Base-by-base conservation (phyloP, 805 yeast genomes). In the Wickerhamiella spandovensis region DNA sequence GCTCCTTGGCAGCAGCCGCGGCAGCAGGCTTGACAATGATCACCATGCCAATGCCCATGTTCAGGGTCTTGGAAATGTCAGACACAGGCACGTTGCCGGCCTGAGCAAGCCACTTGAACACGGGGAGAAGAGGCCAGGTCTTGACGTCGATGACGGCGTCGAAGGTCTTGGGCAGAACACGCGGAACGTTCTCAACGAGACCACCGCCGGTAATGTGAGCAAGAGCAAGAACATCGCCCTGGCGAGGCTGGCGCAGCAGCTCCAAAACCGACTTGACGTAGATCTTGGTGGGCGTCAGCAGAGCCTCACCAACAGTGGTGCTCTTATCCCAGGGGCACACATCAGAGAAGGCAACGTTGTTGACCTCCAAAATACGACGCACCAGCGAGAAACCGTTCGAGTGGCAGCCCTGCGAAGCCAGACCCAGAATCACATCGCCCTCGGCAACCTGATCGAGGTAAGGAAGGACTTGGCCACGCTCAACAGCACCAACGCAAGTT, bases 201-300 rank as follows among this genome's bases (percentile, higher is more conserved):
- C 99, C 99, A 66, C 99, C 99, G 54, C 99, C 99, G 22, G 99
- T 92, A 62, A 92, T 92, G 63, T 92, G 95, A 2, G 98, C 95
- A 63, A 92, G 75, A 52, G 97, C 99, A 50, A 88, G 72, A 46
- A 90, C 64, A 51, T 84, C 69, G 32, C 74, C 81, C 60, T 82
- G 72, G 59, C 74, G 76, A n/a, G 48, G 51, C 44, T 51, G 52
- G 25, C 51, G 48, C 55, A 89, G 75, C 1, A 85, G 78, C 46
- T 84, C 83, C 54, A 92, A 73, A 51, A 94, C 68, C 60, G 89
- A 95, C 67, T 86, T 89, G 56, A 94, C 98, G 69, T 92, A 92
- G 56, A 92, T 89, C 65, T 83, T 81, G 3, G 98, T 94, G 48
- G 99, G 99, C 3, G 81, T 77, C 54, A 92, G 72, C 48, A 89